Evolutionary conservation across 768 basidiomycete genomes (phyloP).

Genomic region (Collybiopsis confluens): DNA sequence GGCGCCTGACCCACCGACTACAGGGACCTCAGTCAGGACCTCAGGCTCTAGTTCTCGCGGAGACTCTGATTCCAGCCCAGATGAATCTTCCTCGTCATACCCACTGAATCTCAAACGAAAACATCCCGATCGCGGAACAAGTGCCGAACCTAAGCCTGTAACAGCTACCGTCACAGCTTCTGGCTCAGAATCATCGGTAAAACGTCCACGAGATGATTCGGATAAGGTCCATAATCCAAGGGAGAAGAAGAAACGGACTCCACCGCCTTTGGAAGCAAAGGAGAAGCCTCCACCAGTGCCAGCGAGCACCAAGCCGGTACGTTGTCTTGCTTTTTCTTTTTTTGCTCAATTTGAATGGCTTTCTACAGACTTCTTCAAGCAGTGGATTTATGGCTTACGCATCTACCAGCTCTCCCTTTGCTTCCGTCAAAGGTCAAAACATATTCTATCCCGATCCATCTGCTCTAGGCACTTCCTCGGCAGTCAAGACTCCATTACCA

Average conservation of each 20-base stretch:
- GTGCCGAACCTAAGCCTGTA: constrained; percentile 44
- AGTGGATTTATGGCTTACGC: constrained; percentile 81
- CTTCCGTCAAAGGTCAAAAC: constrained; percentile 66
- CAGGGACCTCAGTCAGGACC: background rate
- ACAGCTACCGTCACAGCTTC: constrained; percentile 16
- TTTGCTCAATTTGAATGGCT: constrained; percentile 5
- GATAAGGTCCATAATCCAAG: constrained; percentile 62
- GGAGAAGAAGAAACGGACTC: constrained; percentile 56
- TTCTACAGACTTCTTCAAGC: constrained; percentile 28
- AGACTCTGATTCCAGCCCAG: constrained; percentile 42
- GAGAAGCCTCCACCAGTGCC: constrained; percentile 21
- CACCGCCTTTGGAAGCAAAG: constrained; percentile 56
- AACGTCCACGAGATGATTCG: constrained; percentile 59
- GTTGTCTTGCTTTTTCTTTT: constrained; percentile 26
- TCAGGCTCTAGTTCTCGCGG: constrained; percentile 17
- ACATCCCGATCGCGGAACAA: constrained; percentile 61
- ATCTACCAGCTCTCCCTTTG: constrained; percentile 69
- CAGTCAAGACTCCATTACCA: constrained; percentile 9
- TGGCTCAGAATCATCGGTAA: constrained; percentile 31
- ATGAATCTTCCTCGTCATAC: constrained; percentile 31
- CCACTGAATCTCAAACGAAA: constrained; percentile 73
- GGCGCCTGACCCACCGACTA: constrained; percentile 1
- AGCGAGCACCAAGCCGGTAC: constrained; percentile 36
- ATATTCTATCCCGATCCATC: constrained; percentile 35
- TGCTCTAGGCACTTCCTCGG: constrained; percentile 10